Evolutionary conservation across 2,329 filamentous ascomycete genomes (phyloP).

Genomic region (Cyclaneusma minus): DNA sequence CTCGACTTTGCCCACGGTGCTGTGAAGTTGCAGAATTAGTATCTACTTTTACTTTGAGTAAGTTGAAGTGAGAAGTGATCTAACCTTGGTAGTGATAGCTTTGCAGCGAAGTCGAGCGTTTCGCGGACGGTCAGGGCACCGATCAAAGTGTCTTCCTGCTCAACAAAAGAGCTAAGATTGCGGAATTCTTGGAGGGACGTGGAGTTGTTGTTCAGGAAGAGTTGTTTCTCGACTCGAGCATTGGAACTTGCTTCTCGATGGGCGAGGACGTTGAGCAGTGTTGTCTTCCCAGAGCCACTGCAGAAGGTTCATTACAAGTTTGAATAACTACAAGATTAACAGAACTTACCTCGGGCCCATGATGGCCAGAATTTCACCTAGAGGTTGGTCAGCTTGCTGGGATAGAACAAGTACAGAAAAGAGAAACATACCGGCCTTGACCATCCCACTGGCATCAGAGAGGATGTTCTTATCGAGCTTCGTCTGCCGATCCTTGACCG

Average conservation of each 20-base stretch:
- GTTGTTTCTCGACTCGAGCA: slow-evolving; percentile 34
- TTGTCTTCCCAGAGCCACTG: slow-evolving; percentile 67
- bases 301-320: too few relatives aligned
- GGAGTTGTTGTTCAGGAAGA: slow-evolving; percentile 46
- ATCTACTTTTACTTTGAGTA: slow-evolving; percentile 5
- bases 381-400: not conserved
- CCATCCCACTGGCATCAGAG: slow-evolving; percentile 43
- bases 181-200: slow-evolving; percentile 41
- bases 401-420: slow-evolving; percentile 1
- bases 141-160: slow-evolving; percentile 76
- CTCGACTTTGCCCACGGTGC: slow-evolving; percentile 31
- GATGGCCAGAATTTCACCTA: slow-evolving; percentile 59
- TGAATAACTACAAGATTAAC: not conserved
- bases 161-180: slow-evolving; percentile 60
- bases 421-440: slow-evolving; percentile 37
- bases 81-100: slow-evolving; percentile 43
- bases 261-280: slow-evolving; percentile 66
- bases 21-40: slow-evolving; percentile 11
- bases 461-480: slow-evolving; percentile 49
- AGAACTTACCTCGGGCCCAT: slow-evolving; percentile 55
- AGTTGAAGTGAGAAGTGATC: slow-evolving; percentile 3
- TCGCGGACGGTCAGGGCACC: slow-evolving; percentile 68
- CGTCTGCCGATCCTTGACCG: slow-evolving; percentile 54
- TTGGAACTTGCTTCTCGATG: slow-evolving; percentile 35
- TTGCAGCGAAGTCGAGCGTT: slow-evolving; percentile 64